Conservation (phyloP, 345 rosid species). For the Boechera retrofracta region DNA sequence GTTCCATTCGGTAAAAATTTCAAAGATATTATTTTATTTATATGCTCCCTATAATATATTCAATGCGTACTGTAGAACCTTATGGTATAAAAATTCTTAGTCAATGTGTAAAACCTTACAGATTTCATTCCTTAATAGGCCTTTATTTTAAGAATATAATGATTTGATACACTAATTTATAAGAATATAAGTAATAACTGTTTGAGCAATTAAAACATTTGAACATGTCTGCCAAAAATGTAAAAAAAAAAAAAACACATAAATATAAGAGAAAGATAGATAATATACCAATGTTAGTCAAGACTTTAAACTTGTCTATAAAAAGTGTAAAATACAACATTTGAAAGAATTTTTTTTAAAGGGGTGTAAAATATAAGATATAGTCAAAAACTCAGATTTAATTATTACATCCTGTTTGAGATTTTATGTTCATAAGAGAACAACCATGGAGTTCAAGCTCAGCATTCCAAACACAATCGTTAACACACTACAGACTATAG, state of each 20-base stretch:
- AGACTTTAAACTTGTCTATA: background rate
- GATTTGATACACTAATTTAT: background rate
- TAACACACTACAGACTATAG: background rate
- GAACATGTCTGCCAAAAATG: background rate
- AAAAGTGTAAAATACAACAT: background rate
- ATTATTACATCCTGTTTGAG: background rate
- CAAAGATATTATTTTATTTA: background rate
- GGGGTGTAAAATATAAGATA: background rate
- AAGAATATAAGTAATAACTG: background rate
- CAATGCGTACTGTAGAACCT: background rate
- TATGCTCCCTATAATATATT: background rate
- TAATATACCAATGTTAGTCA: background rate
- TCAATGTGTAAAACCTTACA: background rate
- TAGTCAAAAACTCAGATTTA: background rate
- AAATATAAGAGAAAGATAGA: background rate
- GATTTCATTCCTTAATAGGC: background rate
- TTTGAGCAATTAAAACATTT: background rate
- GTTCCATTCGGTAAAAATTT: background rate
- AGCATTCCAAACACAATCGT: slow-evolving; percentile 2
- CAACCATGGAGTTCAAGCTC: slow-evolving; percentile 28
- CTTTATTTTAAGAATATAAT: background rate
- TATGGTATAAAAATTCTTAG: background rate
- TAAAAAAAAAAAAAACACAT: background rate
- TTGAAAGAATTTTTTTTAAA: background rate
- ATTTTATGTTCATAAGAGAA: background rate